Percentiles rank a stretch among this genome's conserved stretches.
Conservation (phyloP, 305 asterid genomes). For the Withania somnifera region DNA sequence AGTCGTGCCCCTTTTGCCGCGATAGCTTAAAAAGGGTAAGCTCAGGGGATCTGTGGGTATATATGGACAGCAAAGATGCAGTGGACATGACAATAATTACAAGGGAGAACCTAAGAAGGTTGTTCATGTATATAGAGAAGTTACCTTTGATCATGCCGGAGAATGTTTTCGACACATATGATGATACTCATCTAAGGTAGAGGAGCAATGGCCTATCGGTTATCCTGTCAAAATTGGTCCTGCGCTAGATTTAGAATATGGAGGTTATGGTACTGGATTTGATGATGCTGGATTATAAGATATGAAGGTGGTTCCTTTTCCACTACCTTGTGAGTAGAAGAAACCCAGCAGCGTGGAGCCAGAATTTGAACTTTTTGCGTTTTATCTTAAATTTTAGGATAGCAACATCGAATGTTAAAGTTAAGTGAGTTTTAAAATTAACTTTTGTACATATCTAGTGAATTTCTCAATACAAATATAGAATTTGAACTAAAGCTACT, state of each 20-base stretch:
- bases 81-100: slow-evolving; percentile 55
- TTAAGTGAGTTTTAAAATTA: neutral
- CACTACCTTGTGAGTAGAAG: neutral
- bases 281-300: neutral
- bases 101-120: slow-evolving; percentile 75
- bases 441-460: neutral
- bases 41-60: slow-evolving; percentile 82
- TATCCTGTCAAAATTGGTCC: neutral
- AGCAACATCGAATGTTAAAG: neutral
- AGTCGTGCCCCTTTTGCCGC: slow-evolving; percentile 93
- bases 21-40: slow-evolving; percentile 71
- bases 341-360: neutral
- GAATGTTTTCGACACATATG: slow-evolving; percentile 49
- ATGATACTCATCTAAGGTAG: slow-evolving; percentile 61
- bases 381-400: neutral
- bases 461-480: neutral
- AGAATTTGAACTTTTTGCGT: neutral
- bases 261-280: neutral
- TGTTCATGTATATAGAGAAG: slow-evolving; percentile 75
- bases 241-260: neutral
- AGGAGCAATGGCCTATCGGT: neutral
- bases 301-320: neutral
- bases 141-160: slow-evolving; percentile 69
- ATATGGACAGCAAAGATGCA: slow-evolving; percentile 52
- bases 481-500: neutral